Conservation (phyloP, 2,329 filamentous ascomycete species). For the Xylaria sp. region DNA sequence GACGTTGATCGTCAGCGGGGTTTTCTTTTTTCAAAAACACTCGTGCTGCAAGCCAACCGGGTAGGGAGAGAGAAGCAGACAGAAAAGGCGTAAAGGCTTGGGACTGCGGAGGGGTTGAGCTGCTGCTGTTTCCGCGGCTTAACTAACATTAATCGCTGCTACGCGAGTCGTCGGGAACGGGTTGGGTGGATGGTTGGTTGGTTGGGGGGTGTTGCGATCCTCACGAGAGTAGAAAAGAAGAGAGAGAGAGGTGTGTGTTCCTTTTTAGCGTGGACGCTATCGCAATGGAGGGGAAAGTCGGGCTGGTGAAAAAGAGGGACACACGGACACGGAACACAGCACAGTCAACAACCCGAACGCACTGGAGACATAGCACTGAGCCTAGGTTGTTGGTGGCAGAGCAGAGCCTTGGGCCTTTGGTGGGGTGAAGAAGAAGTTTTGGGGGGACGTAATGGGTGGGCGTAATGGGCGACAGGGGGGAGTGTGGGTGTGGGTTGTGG, state of each 20-base stretch:
- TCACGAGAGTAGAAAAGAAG: constrained; percentile 21
- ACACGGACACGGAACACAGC: constrained; percentile 18
- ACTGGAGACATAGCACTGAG: constrained; percentile 27
- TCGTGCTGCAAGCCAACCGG: constrained; percentile 1
- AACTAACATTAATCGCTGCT: constrained; percentile 21
- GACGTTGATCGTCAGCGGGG: constrained; percentile 34
- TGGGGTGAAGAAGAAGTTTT: constrained; percentile 5
- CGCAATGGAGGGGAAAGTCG: constrained; percentile 38
- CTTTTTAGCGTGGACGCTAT: constrained; percentile 37
- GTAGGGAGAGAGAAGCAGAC: constrained; percentile 9
- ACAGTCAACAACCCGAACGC: too few relatives aligned
- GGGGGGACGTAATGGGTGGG: constrained; percentile 1
- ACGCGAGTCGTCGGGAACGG: constrained; percentile 6
- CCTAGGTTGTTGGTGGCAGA: constrained; percentile 21
- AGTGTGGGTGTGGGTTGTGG: too few relatives aligned
- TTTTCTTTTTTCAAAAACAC: constrained; percentile 18
- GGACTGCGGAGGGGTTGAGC: background rate
- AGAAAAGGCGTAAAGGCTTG: constrained; percentile 2
- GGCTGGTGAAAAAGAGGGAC: constrained; percentile 30
- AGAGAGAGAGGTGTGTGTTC: constrained; percentile 27
- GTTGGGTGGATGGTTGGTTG: background rate
- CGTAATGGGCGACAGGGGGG: background rate
- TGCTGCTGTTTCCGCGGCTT: too few relatives aligned
- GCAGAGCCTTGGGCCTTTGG: background rate
- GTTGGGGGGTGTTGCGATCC: constrained; percentile 21